These are phyloP conservation scores for Xylaria sp. DNA, from an alignment of 2,329 filamentous ascomycete genomes.

Conservation along the genomic window DNA sequence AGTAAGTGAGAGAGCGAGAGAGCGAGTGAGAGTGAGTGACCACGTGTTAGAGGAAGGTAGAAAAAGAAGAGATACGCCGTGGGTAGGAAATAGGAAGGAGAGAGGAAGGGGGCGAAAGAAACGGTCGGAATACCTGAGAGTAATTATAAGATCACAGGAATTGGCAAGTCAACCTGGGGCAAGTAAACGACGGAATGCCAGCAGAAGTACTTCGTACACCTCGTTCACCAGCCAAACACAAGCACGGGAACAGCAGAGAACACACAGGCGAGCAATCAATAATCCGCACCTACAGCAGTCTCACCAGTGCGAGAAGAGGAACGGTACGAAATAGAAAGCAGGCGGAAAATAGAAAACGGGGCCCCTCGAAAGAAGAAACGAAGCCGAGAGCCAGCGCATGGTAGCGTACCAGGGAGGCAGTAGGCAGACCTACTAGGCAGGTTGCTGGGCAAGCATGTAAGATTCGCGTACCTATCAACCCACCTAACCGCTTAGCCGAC, in stretches of 20 bases:
- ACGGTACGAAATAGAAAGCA: not conserved
- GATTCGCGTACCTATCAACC: not conserved
- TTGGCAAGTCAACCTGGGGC: too few relatives aligned
- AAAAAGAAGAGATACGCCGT: not conserved
- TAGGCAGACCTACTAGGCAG: not conserved
- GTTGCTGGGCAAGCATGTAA: not conserved
- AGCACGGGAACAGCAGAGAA: not conserved
- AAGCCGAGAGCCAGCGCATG: not conserved
- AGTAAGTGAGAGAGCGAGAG: not conserved
- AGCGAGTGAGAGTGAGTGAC: conserved; percentile 15
- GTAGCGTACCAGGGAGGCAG: not conserved
- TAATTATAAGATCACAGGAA: too few relatives aligned
- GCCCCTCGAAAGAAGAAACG: not conserved
- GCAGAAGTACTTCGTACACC: too few relatives aligned
- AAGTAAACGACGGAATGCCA: too few relatives aligned
- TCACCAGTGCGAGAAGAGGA: not conserved
- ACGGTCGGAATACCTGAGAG: not conserved
- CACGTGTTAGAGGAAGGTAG: conserved; percentile 18
- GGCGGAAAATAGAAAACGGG: too few relatives aligned
- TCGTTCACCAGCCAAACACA: not conserved
- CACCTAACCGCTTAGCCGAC: not conserved
- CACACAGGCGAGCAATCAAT: not conserved
- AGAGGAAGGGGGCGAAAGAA: not conserved
- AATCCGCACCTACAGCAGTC: not conserved
- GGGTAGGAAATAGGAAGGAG: not conserved